These are phyloP conservation scores for Meredithiella fracta DNA, from an alignment of 2,329 filamentous ascomycete species.

Conservation along the genomic window DNA sequence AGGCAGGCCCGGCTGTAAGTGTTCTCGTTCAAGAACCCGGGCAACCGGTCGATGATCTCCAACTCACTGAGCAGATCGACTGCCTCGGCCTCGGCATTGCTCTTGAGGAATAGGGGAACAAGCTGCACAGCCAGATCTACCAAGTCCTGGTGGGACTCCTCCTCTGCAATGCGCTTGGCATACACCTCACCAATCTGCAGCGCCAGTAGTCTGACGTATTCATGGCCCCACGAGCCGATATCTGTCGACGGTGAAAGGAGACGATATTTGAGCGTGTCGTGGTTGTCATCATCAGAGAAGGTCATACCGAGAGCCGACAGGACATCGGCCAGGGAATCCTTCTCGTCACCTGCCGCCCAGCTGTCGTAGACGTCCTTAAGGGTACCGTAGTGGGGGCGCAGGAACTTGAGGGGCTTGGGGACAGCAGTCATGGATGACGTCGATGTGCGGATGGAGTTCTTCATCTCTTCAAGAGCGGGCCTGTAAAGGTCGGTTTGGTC, in stretches of 20 bases:
- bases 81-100: slow-evolving; percentile 94
- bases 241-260: slow-evolving; percentile 79
- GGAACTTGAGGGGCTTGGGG: slow-evolving; percentile 93
- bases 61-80: slow-evolving; percentile 94
- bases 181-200: slow-evolving; percentile 94
- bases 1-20: slow-evolving; percentile 86
- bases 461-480: slow-evolving; percentile 86
- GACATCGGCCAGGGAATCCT: slow-evolving; percentile 82
- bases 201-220: slow-evolving; percentile 91
- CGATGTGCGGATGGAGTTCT: slow-evolving; percentile 95
- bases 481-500: slow-evolving; percentile 76
- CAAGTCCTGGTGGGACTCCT: slow-evolving; percentile 70
- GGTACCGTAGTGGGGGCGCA: slow-evolving; percentile 88
- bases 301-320: slow-evolving; percentile 98
- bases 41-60: slow-evolving; percentile 87
- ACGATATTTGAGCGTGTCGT: slow-evolving; percentile 92
- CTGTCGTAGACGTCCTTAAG: slow-evolving; percentile 76
- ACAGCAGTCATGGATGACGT: slow-evolving; percentile 99
- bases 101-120: slow-evolving; percentile 87
- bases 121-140: slow-evolving; percentile 69
- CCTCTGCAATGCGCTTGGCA: slow-evolving; percentile 68
- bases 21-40: slow-evolving; percentile 79
- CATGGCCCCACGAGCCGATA: slow-evolving; percentile 93
- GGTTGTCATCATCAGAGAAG: slow-evolving; percentile 86
- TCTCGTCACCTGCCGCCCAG: slow-evolving; percentile 73